Evolutionary conservation across 352 stramenopile species (phyloP).

Genomic region (Pythium diclinum): DNA sequence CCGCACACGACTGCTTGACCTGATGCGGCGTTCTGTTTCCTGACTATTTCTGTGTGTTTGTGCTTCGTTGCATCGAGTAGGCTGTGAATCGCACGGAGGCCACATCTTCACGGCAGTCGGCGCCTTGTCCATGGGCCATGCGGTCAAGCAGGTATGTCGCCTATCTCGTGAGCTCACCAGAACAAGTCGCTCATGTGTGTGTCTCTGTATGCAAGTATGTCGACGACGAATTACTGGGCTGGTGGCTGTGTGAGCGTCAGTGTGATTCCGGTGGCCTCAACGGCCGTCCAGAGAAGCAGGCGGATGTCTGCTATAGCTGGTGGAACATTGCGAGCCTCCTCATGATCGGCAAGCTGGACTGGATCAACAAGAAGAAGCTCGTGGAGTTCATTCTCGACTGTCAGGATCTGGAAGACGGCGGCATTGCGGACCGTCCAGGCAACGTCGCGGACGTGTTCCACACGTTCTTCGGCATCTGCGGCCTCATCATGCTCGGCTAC

Average conservation of each 20-base stretch:
- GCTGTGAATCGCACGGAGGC: constrained; percentile 96
- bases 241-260: constrained; percentile 97
- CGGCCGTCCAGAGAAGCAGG: constrained; percentile 98
- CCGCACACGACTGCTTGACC: not conserved
- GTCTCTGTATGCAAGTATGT: constrained; percentile 45
- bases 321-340: constrained; percentile 98
- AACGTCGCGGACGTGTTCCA: constrained; percentile 98
- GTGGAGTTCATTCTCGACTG: constrained; percentile 93
- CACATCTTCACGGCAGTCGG: constrained; percentile 98
- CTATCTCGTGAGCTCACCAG: not conserved
- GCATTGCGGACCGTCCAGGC: constrained; percentile 97
- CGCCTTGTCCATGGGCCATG: constrained; percentile 88
- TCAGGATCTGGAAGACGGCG: constrained; percentile 97
- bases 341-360: constrained; percentile 94
- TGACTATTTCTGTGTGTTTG: not conserved
- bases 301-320: constrained; percentile 99
- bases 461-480: constrained; percentile 98
- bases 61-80: constrained; percentile 27
- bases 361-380: constrained; percentile 94
- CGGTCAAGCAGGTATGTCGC: constrained; percentile 39
- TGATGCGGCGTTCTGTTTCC: no score
- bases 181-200: not conserved
- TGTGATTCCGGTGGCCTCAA: constrained; percentile 95
- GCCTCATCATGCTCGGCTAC: constrained; percentile 92
- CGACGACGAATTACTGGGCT: constrained; percentile 90